These are phyloP conservation scores for Inonotus obliquus DNA, from an alignment of 1,284 basidiomycete genomes.

Conservation along the genomic window DNA sequence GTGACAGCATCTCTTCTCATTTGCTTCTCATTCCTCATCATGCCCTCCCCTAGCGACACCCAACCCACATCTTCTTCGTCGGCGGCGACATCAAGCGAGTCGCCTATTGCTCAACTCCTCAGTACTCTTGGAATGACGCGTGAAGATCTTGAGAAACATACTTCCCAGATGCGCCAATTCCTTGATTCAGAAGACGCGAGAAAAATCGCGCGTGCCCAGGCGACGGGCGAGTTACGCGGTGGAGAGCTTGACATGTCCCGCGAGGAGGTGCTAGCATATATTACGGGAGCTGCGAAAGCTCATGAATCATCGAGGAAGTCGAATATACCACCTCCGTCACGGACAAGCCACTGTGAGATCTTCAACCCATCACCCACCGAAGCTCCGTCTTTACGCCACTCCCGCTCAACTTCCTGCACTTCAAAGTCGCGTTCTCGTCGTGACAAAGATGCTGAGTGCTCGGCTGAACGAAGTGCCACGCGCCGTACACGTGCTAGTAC, in stretches of 20 bases:
- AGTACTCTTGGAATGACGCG: conserved; percentile 63
- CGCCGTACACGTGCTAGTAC: background rate
- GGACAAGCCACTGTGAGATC: conserved; percentile 2
- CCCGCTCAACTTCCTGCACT: conserved; percentile 1
- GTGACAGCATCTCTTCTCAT: background rate
- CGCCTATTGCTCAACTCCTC: conserved; percentile 62
- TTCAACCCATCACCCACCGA: conserved; percentile 1
- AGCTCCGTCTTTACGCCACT: background rate
- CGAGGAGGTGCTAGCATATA: background rate
- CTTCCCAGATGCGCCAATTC: conserved; percentile 70
- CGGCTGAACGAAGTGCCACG: background rate
- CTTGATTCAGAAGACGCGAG: conserved; percentile 44
- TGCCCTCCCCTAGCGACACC: background rate
- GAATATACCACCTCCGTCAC: background rate
- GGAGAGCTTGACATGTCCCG: background rate
- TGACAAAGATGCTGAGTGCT: background rate
- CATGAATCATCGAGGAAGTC: background rate
- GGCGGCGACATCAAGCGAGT: conserved; percentile 18
- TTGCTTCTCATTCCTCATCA: background rate
- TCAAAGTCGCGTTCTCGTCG: background rate
- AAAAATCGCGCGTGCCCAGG: conserved; percentile 3
- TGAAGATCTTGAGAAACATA: conserved; percentile 60
- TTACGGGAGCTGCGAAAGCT: background rate
- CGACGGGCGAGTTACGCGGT: background rate
- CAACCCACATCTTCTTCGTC: background rate